Percentiles rank a stretch among this genome's conserved stretches.
These are phyloP conservation scores for Ormosia emarginata DNA, from an alignment of 306 rosid species.

Conservation along the genomic window DNA sequence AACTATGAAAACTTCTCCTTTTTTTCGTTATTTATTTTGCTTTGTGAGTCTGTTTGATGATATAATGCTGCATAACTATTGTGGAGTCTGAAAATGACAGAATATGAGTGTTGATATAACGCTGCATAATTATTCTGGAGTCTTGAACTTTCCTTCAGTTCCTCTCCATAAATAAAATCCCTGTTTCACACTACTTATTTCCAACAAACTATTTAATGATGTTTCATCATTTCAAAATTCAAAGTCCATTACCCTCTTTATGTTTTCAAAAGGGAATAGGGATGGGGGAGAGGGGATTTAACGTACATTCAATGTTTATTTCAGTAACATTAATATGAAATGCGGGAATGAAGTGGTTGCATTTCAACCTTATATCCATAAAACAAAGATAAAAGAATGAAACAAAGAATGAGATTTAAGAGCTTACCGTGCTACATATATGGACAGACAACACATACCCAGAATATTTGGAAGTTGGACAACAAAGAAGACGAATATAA, in stretches of 20 bases:
- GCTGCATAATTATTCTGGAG: too few relatives aligned
- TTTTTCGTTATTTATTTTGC: too few relatives aligned
- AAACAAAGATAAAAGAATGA: background rate
- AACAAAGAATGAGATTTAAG: conserved; percentile 6
- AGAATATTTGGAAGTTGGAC: conserved; percentile 93
- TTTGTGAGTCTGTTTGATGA: too few relatives aligned
- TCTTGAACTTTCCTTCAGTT: too few relatives aligned
- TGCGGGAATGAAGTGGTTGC: background rate
- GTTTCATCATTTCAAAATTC: background rate
- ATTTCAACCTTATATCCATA: background rate
- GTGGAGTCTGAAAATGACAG: too few relatives aligned
- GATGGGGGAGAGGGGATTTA: background rate
- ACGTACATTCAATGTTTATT: background rate
- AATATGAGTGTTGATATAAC: too few relatives aligned
- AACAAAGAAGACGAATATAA: conserved; percentile 9
- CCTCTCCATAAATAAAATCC: background rate
- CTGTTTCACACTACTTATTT: background rate
- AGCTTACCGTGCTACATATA: conserved; percentile 88
- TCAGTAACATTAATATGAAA: background rate
- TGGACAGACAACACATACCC: conserved; percentile 88
- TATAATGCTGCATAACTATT: too few relatives aligned
- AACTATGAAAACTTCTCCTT: too few relatives aligned
- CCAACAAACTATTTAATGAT: background rate
- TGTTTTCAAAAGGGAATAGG: background rate
- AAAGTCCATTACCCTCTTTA: background rate